These are phyloP conservation scores for Phytopythium cucurbitacearum DNA, from an alignment of 352 stramenopile species.

Conservation along the genomic window DNA sequence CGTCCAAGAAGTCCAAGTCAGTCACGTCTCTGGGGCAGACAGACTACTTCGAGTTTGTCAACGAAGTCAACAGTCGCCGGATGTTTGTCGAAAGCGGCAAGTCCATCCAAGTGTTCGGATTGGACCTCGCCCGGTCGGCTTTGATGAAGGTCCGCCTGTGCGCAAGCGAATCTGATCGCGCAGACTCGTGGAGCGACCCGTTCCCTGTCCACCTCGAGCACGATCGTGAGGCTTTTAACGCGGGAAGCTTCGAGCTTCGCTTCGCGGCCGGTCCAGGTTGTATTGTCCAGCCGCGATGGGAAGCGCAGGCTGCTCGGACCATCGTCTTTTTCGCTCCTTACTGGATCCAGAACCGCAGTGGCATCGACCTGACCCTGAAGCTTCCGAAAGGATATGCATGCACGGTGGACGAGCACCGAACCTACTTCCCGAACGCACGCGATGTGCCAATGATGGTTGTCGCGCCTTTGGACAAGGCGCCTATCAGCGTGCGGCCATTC, in stretches of 20 bases:
- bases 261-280: conserved; percentile 63
- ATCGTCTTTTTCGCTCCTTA: conserved; percentile 73
- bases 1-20: conserved; percentile 36
- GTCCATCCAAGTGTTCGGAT: conserved; percentile 74
- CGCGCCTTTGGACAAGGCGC: conserved; percentile 58
- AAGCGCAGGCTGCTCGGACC: conserved; percentile 42
- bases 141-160: conserved; percentile 80
- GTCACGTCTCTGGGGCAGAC: conserved; percentile 44
- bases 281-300: conserved; percentile 68
- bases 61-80: conserved; percentile 72
- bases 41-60: conserved; percentile 74
- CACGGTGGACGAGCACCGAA: conserved; percentile 60
- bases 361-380: conserved; percentile 69
- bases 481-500: conserved; percentile 59
- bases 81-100: conserved; percentile 79
- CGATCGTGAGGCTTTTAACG: conserved; percentile 42
- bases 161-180: conserved; percentile 41
- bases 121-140: conserved; percentile 59
- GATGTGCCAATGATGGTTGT: conserved; percentile 63
- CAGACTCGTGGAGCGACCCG: conserved; percentile 46
- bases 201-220: conserved; percentile 61
- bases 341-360: conserved; percentile 85
- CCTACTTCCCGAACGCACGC: conserved; percentile 60
- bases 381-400: conserved; percentile 52
- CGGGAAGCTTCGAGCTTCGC: conserved; percentile 50